Evolutionary conservation across 352 stramenopile genomes (phyloP).

Genomic region (Elongisporangium senticosum): DNA sequence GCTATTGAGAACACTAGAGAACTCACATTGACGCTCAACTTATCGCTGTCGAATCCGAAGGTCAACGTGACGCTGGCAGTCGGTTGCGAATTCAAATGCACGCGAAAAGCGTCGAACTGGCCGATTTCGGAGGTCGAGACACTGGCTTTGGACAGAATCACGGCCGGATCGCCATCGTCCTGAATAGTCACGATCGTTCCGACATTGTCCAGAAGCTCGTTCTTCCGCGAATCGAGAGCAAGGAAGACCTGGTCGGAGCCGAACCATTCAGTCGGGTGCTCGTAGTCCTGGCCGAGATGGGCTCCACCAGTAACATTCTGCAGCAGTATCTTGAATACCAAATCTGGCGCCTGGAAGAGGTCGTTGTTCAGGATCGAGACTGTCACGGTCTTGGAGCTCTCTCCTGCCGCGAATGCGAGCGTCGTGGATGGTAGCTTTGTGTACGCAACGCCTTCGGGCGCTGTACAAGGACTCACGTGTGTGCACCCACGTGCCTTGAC

Average conservation of each 20-base stretch:
- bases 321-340: conserved; percentile 60
- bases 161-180: conserved; percentile 54
- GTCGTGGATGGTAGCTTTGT: conserved; percentile 35
- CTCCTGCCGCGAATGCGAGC: conserved; percentile 42
- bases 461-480: conserved; percentile 63
- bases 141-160: conserved; percentile 61
- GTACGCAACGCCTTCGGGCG: conserved; percentile 33
- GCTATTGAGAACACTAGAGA: conserved; percentile 19
- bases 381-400: conserved; percentile 31
- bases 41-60: conserved; percentile 8
- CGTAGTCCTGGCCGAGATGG: conserved; percentile 54
- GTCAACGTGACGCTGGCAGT: conserved; percentile 31
- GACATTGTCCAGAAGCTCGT: conserved; percentile 48
- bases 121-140: conserved; percentile 65
- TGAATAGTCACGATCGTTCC: conserved; percentile 62
- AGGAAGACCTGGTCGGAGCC: conserved; percentile 34
- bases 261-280: conserved; percentile 51
- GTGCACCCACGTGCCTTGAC: conserved; percentile 45
- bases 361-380: conserved; percentile 57
- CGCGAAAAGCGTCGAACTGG: conserved; percentile 39
- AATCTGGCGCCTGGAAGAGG: conserved; percentile 53
- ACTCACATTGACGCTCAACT: conserved; percentile 4
- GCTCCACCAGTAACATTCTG: conserved; percentile 39
- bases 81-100: conserved; percentile 48
- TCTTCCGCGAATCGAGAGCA: conserved; percentile 26